phyloP scores from a whole-genome alignment of 1,284 basidiomycete genomes.

The Moesziomyces parantarcticus region DNA sequence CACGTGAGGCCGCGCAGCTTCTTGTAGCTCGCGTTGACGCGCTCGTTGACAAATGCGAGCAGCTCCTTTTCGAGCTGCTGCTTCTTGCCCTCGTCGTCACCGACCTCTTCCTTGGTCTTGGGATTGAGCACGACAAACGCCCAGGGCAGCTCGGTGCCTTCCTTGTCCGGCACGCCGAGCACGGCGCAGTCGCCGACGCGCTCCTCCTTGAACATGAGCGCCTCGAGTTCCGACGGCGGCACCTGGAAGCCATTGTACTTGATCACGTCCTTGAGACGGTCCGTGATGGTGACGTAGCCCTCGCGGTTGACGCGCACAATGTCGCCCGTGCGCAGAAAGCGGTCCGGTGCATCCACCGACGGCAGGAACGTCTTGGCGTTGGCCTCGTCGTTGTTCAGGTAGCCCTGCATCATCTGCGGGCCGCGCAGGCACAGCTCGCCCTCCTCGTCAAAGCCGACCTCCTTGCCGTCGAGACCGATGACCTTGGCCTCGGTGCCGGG shows the following conservation, averaged over 20 bases:
- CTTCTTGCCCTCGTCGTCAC: slow-evolving; percentile 34
- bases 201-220: slow-evolving; percentile 49
- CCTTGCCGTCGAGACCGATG: slow-evolving; percentile 45
- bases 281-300: slow-evolving; percentile 63
- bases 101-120: slow-evolving; percentile 16
- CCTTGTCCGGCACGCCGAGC: slow-evolving; percentile 42
- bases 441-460: slow-evolving; percentile 51
- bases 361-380: slow-evolving; percentile 53
- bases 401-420: slow-evolving; percentile 66
- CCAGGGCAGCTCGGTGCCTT: slow-evolving; percentile 58
- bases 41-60: slow-evolving; percentile 52
- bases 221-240: slow-evolving; percentile 63
- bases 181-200: slow-evolving; percentile 56
- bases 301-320: slow-evolving; percentile 56
- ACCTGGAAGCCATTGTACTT: slow-evolving; percentile 67
- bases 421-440: slow-evolving; percentile 64
- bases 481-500: slow-evolving; percentile 61
- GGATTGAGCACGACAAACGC: slow-evolving; percentile 51
- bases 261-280: slow-evolving; percentile 66
- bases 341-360: slow-evolving; percentile 21
- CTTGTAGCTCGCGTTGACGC: slow-evolving; percentile 62
- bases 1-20: slow-evolving; percentile 60
- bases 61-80: slow-evolving; percentile 36
- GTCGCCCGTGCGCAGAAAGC: slow-evolving; percentile 63
- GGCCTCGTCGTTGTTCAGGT: slow-evolving; percentile 62